Percentiles rank a stretch among this genome's conserved stretches.
Evolutionary conservation across 768 basidiomycete species (phyloP).

Genomic region (Mycena belliarum): DNA sequence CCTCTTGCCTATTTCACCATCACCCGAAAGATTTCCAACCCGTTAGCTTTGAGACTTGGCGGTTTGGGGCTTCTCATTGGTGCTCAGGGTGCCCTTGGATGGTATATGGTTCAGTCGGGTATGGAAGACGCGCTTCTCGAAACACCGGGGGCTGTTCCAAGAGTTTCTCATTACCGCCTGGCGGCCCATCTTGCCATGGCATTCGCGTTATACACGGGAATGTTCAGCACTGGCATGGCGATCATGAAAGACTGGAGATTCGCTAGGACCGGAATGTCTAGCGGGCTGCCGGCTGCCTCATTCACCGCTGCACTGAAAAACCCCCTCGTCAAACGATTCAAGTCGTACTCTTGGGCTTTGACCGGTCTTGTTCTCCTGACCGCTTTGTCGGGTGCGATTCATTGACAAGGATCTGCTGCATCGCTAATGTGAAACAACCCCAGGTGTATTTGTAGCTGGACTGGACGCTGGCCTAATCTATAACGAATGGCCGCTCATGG

Average conservation of each 20-base stretch:
- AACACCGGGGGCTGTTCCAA: slow-evolving; percentile 82
- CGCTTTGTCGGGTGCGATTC: slow-evolving; percentile 77
- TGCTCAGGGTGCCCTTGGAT: slow-evolving; percentile 88
- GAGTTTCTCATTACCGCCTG: slow-evolving; percentile 95
- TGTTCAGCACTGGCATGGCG: slow-evolving; percentile 79
- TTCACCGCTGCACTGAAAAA: slow-evolving; percentile 54
- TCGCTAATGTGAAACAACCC: not conserved
- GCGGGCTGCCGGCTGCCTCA: slow-evolving; percentile 45
- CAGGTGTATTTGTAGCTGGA: slow-evolving; percentile 97
- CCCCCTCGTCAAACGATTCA: slow-evolving; percentile 60
- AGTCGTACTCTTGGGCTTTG: slow-evolving; percentile 56
- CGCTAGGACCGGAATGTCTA: slow-evolving; percentile 58
- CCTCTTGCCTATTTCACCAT: slow-evolving; percentile 81
- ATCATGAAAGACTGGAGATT: slow-evolving; percentile 81
- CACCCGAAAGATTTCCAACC: slow-evolving; percentile 65
- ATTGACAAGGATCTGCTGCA: not conserved
- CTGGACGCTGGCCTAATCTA: slow-evolving; percentile 96
- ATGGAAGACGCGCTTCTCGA: slow-evolving; percentile 81
- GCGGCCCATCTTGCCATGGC: slow-evolving; percentile 95
- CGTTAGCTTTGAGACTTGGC: slow-evolving; percentile 63
- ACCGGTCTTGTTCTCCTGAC: slow-evolving; percentile 86
- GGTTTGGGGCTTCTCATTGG: slow-evolving; percentile 83
- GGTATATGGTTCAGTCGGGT: slow-evolving; percentile 99
- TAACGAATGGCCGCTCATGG: slow-evolving; percentile 98
- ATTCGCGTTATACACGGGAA: slow-evolving; percentile 88